Percentiles rank a stretch among this genome's conserved stretches.
Conservation (phyloP, 306 rosid genomes). For the Ormosia emarginata region DNA sequence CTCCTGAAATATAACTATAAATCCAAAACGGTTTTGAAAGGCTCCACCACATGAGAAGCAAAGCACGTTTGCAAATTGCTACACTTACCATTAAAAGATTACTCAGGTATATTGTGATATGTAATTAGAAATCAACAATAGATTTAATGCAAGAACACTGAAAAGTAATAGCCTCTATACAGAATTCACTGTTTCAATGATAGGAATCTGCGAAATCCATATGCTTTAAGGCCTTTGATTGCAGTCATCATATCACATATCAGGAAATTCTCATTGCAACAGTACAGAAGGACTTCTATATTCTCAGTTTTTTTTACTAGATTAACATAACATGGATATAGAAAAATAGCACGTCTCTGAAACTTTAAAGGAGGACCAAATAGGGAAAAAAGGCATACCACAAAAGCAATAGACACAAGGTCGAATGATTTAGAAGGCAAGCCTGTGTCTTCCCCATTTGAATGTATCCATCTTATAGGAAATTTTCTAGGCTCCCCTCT, state of each 20-base stretch:
- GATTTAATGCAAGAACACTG: not conserved
- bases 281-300: not conserved
- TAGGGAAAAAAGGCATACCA: constrained; percentile 37
- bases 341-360: not conserved
- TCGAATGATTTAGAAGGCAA: constrained; percentile 55
- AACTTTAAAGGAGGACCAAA: not conserved
- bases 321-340: not conserved
- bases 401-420: constrained; percentile 47
- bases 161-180: not conserved
- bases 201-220: not conserved
- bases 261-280: not conserved
- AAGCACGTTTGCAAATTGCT: not conserved
- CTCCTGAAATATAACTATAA: not conserved
- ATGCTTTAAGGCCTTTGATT: not conserved
- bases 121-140: not conserved
- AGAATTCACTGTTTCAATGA: not conserved
- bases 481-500: constrained; percentile 31
- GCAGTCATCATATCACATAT: not conserved
- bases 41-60: not conserved
- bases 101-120: not conserved
- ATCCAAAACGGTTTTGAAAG: not conserved
- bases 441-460: constrained; percentile 64
- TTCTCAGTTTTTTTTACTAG: not conserved
- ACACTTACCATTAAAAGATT: not conserved
- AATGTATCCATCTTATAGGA: constrained; percentile 63